Evolutionary conservation across 2,329 filamentous ascomycete species (phyloP), one percentile per base, ranked within the genome.

Genomic region (Dactylellina haptotyla): DNA sequence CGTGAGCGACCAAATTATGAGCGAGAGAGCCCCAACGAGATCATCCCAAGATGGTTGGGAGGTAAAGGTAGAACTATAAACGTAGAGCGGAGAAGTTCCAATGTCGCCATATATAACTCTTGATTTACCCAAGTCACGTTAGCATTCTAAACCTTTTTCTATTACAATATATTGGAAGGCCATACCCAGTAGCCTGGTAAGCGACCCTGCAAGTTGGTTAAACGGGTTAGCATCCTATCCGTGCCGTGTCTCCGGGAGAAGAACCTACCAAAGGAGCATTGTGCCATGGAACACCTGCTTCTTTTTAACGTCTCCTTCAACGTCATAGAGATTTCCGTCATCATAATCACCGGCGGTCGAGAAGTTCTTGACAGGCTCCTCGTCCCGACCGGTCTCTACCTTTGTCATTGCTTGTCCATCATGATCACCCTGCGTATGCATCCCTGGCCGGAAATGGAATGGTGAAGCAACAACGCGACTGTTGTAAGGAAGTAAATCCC

Each of bases 1-100:
- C 23, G 87, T 89, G 32, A 91, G 80, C 0, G 87, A 86, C 89
- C 88, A 91, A 48, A 91, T 85, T 73, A 91, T 86, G 45, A 91
- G 84, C 2, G 88, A 90, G 1, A 90, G 81, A 0, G 86, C 88
- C 50, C 88, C 87, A 48, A 90, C 82, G 2, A 91, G 82, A 76
- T 89, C 86, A 20, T 86, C 82, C 76, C 85, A 84, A 4, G 81
- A 82, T 0, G 88, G 88, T 14, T 84, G 80, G 1, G 81, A 80
- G 25, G 83, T 82, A 77, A 91, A 91, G 0, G 87, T 89, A n/a
- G 86, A 88, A 16, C 88, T 90, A 79, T 83, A 90, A 16, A 90
- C 88, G 77, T 91, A 91, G 16, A 91, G 85, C n/a, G 88, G 88
- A 71, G 84, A 87, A 0, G 82, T 85, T 65, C 88, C 88, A 77